phyloP scores from a whole-genome alignment of 208 protist species.

The Leishmania braziliensis region DNA sequence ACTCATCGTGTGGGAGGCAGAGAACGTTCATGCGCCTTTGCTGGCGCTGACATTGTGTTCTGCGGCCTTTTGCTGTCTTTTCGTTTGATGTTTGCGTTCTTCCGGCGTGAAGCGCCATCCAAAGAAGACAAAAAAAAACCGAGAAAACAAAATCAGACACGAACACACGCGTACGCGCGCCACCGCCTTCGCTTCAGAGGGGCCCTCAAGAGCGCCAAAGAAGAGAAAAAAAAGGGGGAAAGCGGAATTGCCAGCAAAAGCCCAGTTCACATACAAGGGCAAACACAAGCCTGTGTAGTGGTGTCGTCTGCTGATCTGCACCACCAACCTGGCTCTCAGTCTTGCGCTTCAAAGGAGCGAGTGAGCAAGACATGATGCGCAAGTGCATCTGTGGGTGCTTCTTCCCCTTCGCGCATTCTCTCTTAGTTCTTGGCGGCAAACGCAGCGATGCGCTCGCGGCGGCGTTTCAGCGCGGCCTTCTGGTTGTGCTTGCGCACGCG shows the following conservation, averaged over 20 bases:
- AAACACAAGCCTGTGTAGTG: not conserved
- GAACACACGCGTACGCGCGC: not conserved
- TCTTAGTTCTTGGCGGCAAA: conserved; percentile 47
- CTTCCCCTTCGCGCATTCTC: not conserved
- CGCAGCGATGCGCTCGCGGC: conserved; percentile 73
- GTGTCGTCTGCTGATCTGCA: not conserved
- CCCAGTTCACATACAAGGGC: not conserved
- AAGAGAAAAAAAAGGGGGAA: not conserved
- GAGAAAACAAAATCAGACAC: too few species aligned
- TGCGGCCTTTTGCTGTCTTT: not conserved
- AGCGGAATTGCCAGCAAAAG: not conserved
- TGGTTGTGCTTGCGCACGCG: conserved; percentile 90
- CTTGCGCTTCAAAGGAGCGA: not conserved
- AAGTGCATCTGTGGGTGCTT: not conserved
- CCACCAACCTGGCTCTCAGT: not conserved
- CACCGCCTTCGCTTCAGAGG: not conserved
- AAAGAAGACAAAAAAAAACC: not conserved
- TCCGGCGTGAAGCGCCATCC: not conserved
- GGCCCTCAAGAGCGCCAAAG: not conserved
- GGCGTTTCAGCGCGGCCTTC: conserved; percentile 76
- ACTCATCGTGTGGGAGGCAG: not conserved
- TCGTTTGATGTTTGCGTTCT: not conserved
- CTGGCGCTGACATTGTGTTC: not conserved
- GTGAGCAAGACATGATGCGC: not conserved
- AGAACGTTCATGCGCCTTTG: not conserved